phyloP scores from a whole-genome alignment of 2,329 filamentous ascomycete species.

The Apiospora saccharicola region DNA sequence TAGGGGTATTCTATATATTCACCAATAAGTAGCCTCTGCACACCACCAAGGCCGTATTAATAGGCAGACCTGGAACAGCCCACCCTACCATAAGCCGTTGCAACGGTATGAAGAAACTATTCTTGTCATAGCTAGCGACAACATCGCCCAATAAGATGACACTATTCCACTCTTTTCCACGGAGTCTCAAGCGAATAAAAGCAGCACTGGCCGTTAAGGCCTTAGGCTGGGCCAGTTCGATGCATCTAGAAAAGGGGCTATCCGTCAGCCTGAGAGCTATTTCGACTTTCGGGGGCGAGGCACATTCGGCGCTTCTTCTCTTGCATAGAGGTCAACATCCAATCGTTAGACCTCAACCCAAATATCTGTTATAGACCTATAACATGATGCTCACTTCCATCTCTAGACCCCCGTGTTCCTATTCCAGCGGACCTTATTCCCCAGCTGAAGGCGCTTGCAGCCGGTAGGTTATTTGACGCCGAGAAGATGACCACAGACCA shows the following conservation, averaged over 20 bases:
- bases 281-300: background rate
- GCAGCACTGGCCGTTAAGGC: background rate
- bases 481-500: background rate
- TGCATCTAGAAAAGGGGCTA: background rate
- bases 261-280: constrained; percentile 10
- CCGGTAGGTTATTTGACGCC: background rate
- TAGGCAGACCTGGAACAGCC: background rate
- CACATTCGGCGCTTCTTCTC: background rate
- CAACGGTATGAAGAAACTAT: background rate
- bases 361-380: background rate
- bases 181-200: background rate
- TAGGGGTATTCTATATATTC: too few relatives aligned
- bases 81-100: background rate
- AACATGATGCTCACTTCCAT: background rate
- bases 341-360: background rate
- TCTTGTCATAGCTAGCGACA: background rate
- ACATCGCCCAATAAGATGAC: background rate
- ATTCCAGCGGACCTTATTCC: background rate
- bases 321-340: background rate
- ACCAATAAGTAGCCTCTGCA: background rate
- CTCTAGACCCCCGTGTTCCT: constrained; percentile 1
- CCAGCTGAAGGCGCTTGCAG: background rate
- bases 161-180: background rate
- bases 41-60: background rate
- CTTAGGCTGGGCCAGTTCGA: constrained; percentile 9